phyloP scores from a whole-genome alignment of 1,284 basidiomycete species.

The Pholiota adiposa region DNA sequence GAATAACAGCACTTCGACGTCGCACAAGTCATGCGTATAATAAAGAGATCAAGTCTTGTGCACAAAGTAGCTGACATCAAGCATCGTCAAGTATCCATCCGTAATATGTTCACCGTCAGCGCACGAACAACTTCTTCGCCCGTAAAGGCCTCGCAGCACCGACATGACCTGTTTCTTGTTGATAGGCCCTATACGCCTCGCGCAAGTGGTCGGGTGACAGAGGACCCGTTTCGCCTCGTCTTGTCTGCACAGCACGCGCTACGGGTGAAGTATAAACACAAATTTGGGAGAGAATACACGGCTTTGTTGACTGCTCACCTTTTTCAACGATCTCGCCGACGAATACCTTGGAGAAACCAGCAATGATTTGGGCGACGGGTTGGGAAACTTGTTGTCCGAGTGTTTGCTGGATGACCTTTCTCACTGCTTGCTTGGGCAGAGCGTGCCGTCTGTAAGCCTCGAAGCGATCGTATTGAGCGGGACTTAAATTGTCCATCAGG shows the following conservation, averaged over 20 bases:
- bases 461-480: slow-evolving; percentile 86
- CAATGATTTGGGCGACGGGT: slow-evolving; percentile 86
- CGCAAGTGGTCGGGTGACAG: slow-evolving; percentile 86
- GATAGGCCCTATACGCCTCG: slow-evolving; percentile 85
- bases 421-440: slow-evolving; percentile 80
- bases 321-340: slow-evolving; percentile 92
- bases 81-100: too few relatives aligned
- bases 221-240: slow-evolving; percentile 75
- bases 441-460: slow-evolving; percentile 87
- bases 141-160: slow-evolving; percentile 73
- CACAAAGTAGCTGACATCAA: too few relatives aligned
- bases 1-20: too few relatives aligned
- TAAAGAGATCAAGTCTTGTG: too few relatives aligned
- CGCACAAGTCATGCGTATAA: too few relatives aligned
- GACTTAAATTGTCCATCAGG: slow-evolving; percentile 85
- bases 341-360: slow-evolving; percentile 90
- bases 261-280: neutral
- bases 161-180: slow-evolving; percentile 77
- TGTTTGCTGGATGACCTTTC: slow-evolving; percentile 86
- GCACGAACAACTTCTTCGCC: slow-evolving; percentile 68
- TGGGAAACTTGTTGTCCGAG: slow-evolving; percentile 84
- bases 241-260: slow-evolving; percentile 81
- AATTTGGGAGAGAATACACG: neutral
- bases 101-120: too few relatives aligned
- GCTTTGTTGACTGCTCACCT: slow-evolving; percentile 46